Conservation (phyloP, 2,329 filamentous ascomycete species). For the Aspergillus brasiliensis region DNA sequence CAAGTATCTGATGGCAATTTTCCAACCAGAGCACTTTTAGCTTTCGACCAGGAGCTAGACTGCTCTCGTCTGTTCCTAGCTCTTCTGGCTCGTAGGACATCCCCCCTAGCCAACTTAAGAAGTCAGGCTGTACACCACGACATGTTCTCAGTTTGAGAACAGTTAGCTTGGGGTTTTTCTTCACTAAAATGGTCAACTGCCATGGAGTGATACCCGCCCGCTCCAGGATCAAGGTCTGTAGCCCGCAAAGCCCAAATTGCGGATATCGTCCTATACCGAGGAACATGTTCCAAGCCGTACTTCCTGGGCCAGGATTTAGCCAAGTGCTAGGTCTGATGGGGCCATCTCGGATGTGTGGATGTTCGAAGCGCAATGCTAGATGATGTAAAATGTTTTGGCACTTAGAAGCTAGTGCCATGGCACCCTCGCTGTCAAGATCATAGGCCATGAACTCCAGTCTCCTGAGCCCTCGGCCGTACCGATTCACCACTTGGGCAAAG, state of each 20-base stretch:
- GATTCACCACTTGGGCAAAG: conserved; percentile 24
- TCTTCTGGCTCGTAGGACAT: conserved; percentile 18
- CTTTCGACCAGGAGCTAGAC: conserved; percentile 22
- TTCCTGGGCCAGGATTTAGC: conserved; percentile 29
- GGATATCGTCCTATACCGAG: conserved; percentile 31
- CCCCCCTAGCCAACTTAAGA: conserved; percentile 38
- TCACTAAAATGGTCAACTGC: conserved; percentile 37
- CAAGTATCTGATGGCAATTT: conserved; percentile 27
- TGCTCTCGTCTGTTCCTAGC: neutral
- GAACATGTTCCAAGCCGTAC: conserved; percentile 35
- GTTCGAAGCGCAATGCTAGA: conserved; percentile 39
- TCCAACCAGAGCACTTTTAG: conserved; percentile 32
- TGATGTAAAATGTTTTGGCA: conserved; percentile 30
- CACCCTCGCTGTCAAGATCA: conserved; percentile 32
- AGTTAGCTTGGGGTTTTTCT: conserved; percentile 30
- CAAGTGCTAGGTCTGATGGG: conserved; percentile 32
- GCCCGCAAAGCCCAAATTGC: conserved; percentile 22
- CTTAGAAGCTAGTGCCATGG: conserved; percentile 26
- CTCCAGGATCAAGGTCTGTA: conserved; percentile 35
- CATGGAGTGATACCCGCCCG: conserved; percentile 38
- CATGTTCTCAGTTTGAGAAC: conserved; percentile 36
- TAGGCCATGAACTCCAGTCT: conserved; percentile 35
- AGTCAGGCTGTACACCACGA: conserved; percentile 35
- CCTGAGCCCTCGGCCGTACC: conserved; percentile 31
- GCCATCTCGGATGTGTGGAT: conserved; percentile 36